Base-by-base conservation (phyloP, 495 filamentous ascomycete species). In the Aspergillus steynii region DNA sequence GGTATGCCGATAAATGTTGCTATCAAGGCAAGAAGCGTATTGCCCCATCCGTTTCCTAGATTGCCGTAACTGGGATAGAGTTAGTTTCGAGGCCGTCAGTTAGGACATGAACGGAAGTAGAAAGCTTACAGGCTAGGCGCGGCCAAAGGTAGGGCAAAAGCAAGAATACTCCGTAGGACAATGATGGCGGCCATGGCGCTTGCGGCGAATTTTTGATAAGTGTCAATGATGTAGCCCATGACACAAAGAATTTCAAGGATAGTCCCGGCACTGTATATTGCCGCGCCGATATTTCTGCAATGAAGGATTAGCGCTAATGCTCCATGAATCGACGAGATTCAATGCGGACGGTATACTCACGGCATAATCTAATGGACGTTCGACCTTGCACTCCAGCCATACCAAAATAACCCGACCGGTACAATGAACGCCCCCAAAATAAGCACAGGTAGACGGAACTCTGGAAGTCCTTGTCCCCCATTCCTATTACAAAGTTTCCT, bases 241-340 rank as follows among this genome's bases (percentile, higher is more conserved):
- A 55, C 49, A 32, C 31, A 46, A 14, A 53, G 31, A 29, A 53
- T 27, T 47, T 59, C 49, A 1, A 59, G 25, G 6, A 60, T 20
- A 1, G 50, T 53, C 25, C 50, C 50, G 20, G 37, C 50, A 37
- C 27, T 26, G 50, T 47, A 60, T 2, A 53, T 47, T 5, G 50
- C 50, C 3, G 58, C 58, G 4, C 58, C 58, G 58, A 60, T 60
- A 34, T 60, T 53, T 46, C 57, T 52, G 50, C 0, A 34, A 34
- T 8, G 9, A 8, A 34, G 9, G 31, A 34, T 34, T 34, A 34
- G 31, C 31, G 31, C 2, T 34, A 34, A 34, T n/a, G n/a, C n/a
- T n/a, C 6, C 31, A 5, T 34, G 31, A 7, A 34, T 8, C 9
- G 31, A 34, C 5, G 1, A 34, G 5, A 6, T 6, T 34, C 9